A percentile compares a stretch with the other conserved stretches of the same genome.
phyloP scores from a whole-genome alignment of 805 yeast genomes.

The Zygoascus flipseniorum region DNA sequence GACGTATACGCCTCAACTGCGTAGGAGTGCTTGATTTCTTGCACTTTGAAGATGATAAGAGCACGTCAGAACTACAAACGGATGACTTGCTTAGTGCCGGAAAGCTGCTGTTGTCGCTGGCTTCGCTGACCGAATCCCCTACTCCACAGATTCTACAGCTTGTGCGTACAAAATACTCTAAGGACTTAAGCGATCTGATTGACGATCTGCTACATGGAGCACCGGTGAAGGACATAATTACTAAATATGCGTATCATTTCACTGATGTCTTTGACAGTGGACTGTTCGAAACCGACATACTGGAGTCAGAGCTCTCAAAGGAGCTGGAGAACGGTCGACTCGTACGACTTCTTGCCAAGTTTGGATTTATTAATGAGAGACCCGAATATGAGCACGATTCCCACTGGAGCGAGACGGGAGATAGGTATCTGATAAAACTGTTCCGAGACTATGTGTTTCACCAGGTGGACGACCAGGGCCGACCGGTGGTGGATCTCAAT shows the following conservation, averaged over 20 bases:
- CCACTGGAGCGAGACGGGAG: slow-evolving; percentile 70
- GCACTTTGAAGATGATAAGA: slow-evolving; percentile 24
- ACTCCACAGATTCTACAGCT: slow-evolving; percentile 13
- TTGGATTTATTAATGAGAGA: slow-evolving; percentile 68
- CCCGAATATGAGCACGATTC: slow-evolving; percentile 53
- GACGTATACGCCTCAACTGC: slow-evolving; percentile 62
- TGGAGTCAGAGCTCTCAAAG: slow-evolving; percentile 38
- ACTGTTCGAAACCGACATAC: slow-evolving; percentile 15
- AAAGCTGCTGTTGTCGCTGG: slow-evolving; percentile 46
- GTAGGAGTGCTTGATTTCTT: slow-evolving; percentile 67
- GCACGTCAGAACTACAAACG: slow-evolving; percentile 33
- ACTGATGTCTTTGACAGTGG: slow-evolving; percentile 15
- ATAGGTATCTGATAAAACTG: slow-evolving; percentile 58
- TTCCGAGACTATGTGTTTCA: slow-evolving; percentile 83
- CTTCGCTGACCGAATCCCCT: slow-evolving; percentile 20
- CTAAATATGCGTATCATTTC: slow-evolving; percentile 5
- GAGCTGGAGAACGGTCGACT: slow-evolving; percentile 87
- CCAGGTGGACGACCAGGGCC: slow-evolving; percentile 69
- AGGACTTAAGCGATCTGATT: slow-evolving; percentile 17
- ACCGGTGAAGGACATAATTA: not conserved
- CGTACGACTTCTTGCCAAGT: slow-evolving; percentile 71
- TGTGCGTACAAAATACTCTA: slow-evolving; percentile 21
- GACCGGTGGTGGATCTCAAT: slow-evolving; percentile 71
- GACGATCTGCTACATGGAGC: not conserved
- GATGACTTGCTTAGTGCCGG: slow-evolving; percentile 58